phyloP scores from a whole-genome alignment of 2,329 filamentous ascomycete genomes.

The Saccharata proteae region DNA sequence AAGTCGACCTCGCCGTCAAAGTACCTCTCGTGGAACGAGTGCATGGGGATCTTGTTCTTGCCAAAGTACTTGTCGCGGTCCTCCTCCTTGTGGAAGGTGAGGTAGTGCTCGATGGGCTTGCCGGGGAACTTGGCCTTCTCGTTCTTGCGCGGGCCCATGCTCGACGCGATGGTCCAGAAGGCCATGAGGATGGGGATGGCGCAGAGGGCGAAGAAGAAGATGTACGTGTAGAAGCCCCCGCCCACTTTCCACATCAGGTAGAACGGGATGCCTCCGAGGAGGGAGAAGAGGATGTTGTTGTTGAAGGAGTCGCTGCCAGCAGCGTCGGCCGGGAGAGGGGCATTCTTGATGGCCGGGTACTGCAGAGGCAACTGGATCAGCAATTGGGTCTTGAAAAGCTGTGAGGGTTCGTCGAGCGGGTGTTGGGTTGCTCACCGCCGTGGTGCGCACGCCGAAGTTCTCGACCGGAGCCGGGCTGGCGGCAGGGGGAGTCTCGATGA shows the following conservation, averaged over 20 bases:
- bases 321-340: conserved; percentile 80
- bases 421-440: conserved; percentile 39
- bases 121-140: conserved; percentile 84
- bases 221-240: conserved; percentile 73
- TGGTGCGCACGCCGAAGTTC: conserved; percentile 50
- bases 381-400: conserved; percentile 10
- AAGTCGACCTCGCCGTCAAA: conserved; percentile 91
- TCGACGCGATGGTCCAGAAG: conserved; percentile 73
- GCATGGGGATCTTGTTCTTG: conserved; percentile 71
- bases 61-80: conserved; percentile 58
- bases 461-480: conserved; percentile 37
- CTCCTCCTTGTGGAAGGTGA: conserved; percentile 58
- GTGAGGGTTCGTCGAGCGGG: conserved; percentile 1
- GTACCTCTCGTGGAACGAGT: conserved; percentile 97
- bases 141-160: conserved; percentile 76
- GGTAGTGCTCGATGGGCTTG: conserved; percentile 80
- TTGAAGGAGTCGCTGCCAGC: conserved; percentile 78
- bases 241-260: conserved; percentile 75
- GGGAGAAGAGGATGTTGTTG: conserved; percentile 60
- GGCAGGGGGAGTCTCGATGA: conserved; percentile 51
- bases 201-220: conserved; percentile 75
- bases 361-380: conserved; percentile 28
- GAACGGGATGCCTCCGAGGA: conserved; percentile 60
- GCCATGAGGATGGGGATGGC: conserved; percentile 64
- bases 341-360: conserved; percentile 88